phyloP scores from a whole-genome alignment of 129 eudicot species.

The Flaveria brownii region DNA sequence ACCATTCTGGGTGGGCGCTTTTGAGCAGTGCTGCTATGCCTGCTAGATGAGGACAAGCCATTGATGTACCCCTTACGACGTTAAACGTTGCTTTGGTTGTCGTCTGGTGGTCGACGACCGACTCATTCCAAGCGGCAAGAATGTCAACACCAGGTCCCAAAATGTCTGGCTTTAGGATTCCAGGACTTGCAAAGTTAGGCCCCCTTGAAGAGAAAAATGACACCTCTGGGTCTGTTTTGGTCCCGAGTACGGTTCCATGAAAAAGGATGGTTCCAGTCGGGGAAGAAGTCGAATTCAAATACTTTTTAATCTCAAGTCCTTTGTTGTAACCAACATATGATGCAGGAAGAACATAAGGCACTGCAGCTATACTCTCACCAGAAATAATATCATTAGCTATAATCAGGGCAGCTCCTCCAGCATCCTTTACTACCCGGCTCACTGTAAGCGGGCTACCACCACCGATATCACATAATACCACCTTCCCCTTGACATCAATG shows the following conservation, averaged over 20 bases:
- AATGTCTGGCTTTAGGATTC: conserved; percentile 60
- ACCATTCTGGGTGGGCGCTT: conserved; percentile 64
- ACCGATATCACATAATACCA: conserved; percentile 12
- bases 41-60: conserved; percentile 63
- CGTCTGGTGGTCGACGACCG: conserved; percentile 36
- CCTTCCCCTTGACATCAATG: background rate
- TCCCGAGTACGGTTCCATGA: conserved; percentile 38
- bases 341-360: conserved; percentile 51
- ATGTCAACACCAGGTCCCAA: conserved; percentile 57
- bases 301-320: conserved; percentile 30
- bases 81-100: conserved; percentile 37
- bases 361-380: conserved; percentile 33
- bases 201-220: conserved; percentile 59
- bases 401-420: conserved; percentile 51
- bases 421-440: conserved; percentile 43
- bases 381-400: too few species aligned
- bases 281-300: conserved; percentile 41
- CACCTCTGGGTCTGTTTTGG: conserved; percentile 42
- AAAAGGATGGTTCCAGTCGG: conserved; percentile 45
- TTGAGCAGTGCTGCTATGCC: conserved; percentile 36
- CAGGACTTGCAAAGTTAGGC: conserved; percentile 46
- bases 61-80: conserved; percentile 50
- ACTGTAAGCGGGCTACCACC: background rate
- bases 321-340: conserved; percentile 41
- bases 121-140: conserved; percentile 58